Evolutionary conservation across 805 yeast species (phyloP), one percentile per base, ranked within the genome.

Genomic region (Candida taoyuanica): DNA sequence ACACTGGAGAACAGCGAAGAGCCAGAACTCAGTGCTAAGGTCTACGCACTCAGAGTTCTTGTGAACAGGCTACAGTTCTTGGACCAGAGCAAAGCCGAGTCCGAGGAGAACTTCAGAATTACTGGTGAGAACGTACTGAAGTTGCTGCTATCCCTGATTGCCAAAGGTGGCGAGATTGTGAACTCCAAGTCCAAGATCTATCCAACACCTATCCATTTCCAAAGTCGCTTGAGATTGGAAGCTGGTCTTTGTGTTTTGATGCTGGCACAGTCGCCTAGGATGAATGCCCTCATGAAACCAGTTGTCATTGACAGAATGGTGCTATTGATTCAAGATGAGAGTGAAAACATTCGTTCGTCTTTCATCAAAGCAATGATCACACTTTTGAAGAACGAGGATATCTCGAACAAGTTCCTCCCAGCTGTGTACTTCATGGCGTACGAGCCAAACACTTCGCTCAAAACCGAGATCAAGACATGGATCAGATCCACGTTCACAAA

Each of bases 151-250:
- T 75, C 87, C 2, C 64, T 85, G 24, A 74, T 87, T 34, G 75
- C 78, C 2, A 81, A 81, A 54, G 83, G 84, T 31, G 96, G 96
- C 20, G 96, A 88, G 51, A 70, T 87, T 23, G 74, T 80, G 3
- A 46, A 72, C 37, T 43, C 55, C 17, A 67, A 68, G 37, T 49
- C 68, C 5, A 63, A 59, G 8, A 59, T 62, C 14, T 67, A 60
- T 48, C 79, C 83, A 13, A 83, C 95, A 0, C 95, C 95, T 4
- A 63, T 55, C 18, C 62, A 63, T 25, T 78, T 64, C 52, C 82
- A 81, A 53, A 70, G 78, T 42, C 73, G 76, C 45, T 58, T 87
- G 34, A 68, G 94, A 48, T 62, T 85, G 9, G 67, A 64, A 24
- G 91, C 94, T 2, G 95, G 94, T 1, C 52, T 74, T 25, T 70